Evolutionary conservation across 306 rosid species (phyloP), one percentile per base, ranked within the genome.

Genomic region (Rosa rugosa): DNA sequence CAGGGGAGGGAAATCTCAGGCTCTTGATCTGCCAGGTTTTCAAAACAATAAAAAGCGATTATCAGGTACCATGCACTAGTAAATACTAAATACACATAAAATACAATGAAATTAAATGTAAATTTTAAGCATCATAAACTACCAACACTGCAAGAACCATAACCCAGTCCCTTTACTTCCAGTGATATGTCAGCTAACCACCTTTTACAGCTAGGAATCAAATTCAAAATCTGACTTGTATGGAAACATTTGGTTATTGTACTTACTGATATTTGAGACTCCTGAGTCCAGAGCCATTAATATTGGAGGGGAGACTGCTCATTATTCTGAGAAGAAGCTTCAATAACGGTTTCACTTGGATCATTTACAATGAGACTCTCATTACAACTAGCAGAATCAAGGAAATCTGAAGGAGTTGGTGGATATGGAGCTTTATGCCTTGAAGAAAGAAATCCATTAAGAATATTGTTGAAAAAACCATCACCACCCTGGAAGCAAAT

Each of bases 401-500:
- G 74, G 81, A 88, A 83, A 78, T 85, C 92, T 14, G 92, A 83
- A 76, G 99, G 99, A 80, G 88, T 81, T 45, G 95, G 97, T 34
- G 99, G 99, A 69, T 82, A 81, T 44, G 93, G 88, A 77, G 97
- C 87, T 81, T 87, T 89, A 84, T 89, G 92, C 88, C 97, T 87
- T 79, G 97, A 86, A 75, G 89, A 84, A 82, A 94, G 97, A 86
- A 53, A 91, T 47, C 99, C 99, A 81, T 94, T 94, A 36, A 94
- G 97, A 89, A 94, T 91, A 89, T 94, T 97, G 80, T 94, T 94
- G 93, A 94, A 94, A 82, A 94, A 89, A 50, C 99, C 97, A 84
- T 94, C 99, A 84, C 99, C 99, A 70, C 99, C 99, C 99, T 92
- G 90, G 73, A 83, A 84, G 25, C 83, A 81, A 45, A 83, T 71